These are phyloP conservation scores for Echium plantagineum DNA, from an alignment of 257 asterid genomes.

Conservation along the genomic window DNA sequence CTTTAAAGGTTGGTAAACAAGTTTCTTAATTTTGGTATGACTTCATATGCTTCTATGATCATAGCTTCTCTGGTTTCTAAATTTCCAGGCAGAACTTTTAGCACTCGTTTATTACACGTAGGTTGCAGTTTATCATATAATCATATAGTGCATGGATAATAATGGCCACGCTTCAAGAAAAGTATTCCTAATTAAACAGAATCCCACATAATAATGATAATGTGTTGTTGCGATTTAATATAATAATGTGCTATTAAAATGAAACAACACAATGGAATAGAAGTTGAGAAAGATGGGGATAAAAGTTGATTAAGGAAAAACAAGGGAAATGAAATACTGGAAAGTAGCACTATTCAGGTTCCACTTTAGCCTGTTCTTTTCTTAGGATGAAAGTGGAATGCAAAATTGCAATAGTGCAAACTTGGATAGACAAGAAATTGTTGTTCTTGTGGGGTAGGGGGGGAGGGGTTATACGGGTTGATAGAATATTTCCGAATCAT, in stretches of 20 bases:
- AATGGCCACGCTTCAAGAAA: background rate
- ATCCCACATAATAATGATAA: no score
- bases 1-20: no score
- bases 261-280: conserved; percentile 3
- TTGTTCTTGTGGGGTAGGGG: background rate
- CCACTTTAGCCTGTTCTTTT: conserved; percentile 24
- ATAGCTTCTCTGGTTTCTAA: no score
- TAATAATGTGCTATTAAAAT: background rate
- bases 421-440: conserved; percentile 9
- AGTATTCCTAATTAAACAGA: no score
- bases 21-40: no score
- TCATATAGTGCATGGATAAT: background rate
- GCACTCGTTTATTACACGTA: no score
- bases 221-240: no score
- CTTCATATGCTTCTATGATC: no score
- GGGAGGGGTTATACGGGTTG: no score
- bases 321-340: background rate
- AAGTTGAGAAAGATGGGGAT: background rate
- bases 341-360: conserved; percentile 52
- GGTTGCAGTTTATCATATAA: no score
- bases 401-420: conserved; percentile 41
- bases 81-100: no score
- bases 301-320: background rate
- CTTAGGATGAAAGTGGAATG: conserved; percentile 37
- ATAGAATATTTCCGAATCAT: no score